These are phyloP conservation scores for Botrytis aclada DNA, from an alignment of 2,329 filamentous ascomycete species.

Conservation along the genomic window DNA sequence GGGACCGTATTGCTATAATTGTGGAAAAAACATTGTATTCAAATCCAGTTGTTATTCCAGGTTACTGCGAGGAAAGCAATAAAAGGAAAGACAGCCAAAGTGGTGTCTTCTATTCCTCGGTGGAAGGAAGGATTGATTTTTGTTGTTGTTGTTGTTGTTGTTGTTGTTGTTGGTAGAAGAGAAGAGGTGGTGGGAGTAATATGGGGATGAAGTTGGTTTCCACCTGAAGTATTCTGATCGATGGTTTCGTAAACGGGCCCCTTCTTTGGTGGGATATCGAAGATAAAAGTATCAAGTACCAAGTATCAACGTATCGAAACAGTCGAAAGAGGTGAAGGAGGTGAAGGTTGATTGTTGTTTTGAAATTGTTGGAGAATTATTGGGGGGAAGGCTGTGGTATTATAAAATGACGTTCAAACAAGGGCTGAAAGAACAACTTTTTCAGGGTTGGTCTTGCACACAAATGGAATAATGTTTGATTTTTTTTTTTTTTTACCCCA, in stretches of 20 bases:
- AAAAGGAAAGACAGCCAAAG: conserved; percentile 5
- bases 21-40: conserved; percentile 33
- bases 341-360: not conserved
- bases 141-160: not conserved
- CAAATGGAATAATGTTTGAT: not conserved
- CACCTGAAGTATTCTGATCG: not conserved
- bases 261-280: not conserved
- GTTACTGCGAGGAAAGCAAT: conserved; percentile 11
- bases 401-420: conserved; percentile 6
- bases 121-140: not conserved
- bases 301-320: not conserved
- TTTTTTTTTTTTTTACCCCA: too few species aligned
- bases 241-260: not conserved
- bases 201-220: not conserved
- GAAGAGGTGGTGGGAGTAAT: not conserved
- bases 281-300: not conserved
- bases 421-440: not conserved
- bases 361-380: not conserved
- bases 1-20: conserved; percentile 46
- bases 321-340: not conserved
- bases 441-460: not conserved
- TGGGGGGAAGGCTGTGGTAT: not conserved
- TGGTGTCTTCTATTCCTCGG: not conserved
- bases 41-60: conserved; percentile 28
- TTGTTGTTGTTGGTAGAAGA: not conserved